phyloP scores from a whole-genome alignment of 2,329 filamentous ascomycete species.

The Aspergillus texensis region DNA sequence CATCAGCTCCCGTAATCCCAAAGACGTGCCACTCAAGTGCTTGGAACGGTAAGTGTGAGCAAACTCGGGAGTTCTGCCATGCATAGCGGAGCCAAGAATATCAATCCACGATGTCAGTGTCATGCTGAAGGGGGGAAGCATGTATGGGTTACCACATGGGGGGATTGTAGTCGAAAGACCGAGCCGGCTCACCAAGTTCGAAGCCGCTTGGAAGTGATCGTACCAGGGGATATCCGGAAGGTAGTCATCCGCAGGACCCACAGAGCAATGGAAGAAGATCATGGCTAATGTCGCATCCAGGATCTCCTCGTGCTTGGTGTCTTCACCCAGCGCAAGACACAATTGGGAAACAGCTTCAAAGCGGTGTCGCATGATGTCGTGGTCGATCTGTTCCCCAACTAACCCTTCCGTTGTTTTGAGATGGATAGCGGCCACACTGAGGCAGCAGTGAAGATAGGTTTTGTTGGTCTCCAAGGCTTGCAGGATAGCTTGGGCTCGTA shows the following conservation, averaged over 20 bases:
- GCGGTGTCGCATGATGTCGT: slow-evolving; percentile 90
- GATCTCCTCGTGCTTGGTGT: slow-evolving; percentile 83
- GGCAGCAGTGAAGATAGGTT: slow-evolving; percentile 90
- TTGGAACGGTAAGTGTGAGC: slow-evolving; percentile 96
- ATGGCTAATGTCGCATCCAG: slow-evolving; percentile 90
- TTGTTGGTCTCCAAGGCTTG: slow-evolving; percentile 89
- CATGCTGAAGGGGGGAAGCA: slow-evolving; percentile 89
- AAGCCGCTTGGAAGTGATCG: slow-evolving; percentile 91
- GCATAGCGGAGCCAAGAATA: slow-evolving; percentile 91
- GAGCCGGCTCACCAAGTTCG: slow-evolving; percentile 81
- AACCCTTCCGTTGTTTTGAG: slow-evolving; percentile 75
- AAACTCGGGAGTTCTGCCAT: slow-evolving; percentile 81
- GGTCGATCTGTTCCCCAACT: slow-evolving; percentile 74
- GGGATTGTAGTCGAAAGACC: slow-evolving; percentile 72
- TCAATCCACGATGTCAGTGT: slow-evolving; percentile 89
- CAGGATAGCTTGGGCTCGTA: slow-evolving; percentile 79
- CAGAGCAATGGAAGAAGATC: slow-evolving; percentile 94
- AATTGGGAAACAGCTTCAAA: slow-evolving; percentile 85
- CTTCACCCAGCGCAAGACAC: slow-evolving; percentile 76
- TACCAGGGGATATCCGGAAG: slow-evolving; percentile 95
- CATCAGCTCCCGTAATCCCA: slow-evolving; percentile 90
- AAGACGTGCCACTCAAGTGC: slow-evolving; percentile 67
- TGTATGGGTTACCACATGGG: slow-evolving; percentile 60
- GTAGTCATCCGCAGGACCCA: slow-evolving; percentile 80
- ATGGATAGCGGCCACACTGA: slow-evolving; percentile 91